Evolutionary conservation across 495 filamentous ascomycete species (phyloP), one percentile per base, ranked within the genome.

Genomic region (Jackrogersella minutella): DNA sequence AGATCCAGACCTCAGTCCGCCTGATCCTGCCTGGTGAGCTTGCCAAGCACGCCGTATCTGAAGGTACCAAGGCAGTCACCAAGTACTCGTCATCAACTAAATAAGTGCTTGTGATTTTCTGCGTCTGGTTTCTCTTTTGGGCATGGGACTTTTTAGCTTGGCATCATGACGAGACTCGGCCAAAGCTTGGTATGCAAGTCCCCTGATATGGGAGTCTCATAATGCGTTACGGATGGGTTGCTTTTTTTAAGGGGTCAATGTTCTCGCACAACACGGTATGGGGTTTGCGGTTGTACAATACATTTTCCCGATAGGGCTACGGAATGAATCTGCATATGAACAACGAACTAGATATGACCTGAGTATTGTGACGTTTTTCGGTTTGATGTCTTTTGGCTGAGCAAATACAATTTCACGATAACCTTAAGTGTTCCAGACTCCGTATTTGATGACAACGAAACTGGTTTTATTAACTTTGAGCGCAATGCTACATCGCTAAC

Each of bases 31-130:
- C 95, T 37, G 95, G 95, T 80, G 95, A 99, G 85, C 87, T 99
- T 59, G 95, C 95, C 77, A 99, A 99, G 90, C 95, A 99, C 81
- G 95, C 95, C 73, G 95, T 99, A 26, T 99, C 95, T 71, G 95
- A 99, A 83, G 95, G 95, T 75, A 99, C 95, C 79, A 99, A 99
- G 93, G 95, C 95, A 57, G 95, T 99, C 68, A 98, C 95, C 86
- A 99, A 99, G 88, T 99, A 99, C 87, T 97, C 93, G 68, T 97
- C 94, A 51, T 97, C 94, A 71, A 96, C 94, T 79, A 99, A 99
- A 92, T 99, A 97, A 87, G 82, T 79, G 69, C 74, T 73, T 81
- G n/a, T n/a, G 75, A 44, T 73, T 82, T 75, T 77, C 59, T 72
- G 61, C 73, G 76, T 75, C 76, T 71, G 74, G 71, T 74, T 78